Percentiles rank a stretch among this genome's conserved stretches.
phyloP scores from a whole-genome alignment of 805 yeast genomes.

The Jamesozyma lodderae region DNA sequence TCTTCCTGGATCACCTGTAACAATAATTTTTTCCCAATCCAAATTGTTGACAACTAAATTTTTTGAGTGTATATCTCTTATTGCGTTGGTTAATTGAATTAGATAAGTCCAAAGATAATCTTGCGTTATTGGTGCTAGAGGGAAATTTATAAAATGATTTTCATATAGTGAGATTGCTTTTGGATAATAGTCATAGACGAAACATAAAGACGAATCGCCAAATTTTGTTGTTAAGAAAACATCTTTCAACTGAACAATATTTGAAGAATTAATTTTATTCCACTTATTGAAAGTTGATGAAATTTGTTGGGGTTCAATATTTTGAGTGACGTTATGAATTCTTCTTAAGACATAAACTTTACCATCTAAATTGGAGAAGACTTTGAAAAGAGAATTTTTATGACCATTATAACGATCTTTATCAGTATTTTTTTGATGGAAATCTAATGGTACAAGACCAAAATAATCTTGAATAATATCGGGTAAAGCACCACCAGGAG shows the following conservation, averaged over 20 bases:
- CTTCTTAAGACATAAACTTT: slow-evolving; percentile 67
- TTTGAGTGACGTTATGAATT: slow-evolving; percentile 48
- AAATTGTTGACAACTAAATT: slow-evolving; percentile 49
- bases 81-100: slow-evolving; percentile 64
- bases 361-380: slow-evolving; percentile 71
- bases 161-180: slow-evolving; percentile 62
- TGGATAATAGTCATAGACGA: slow-evolving; percentile 83
- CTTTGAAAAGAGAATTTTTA: slow-evolving; percentile 63
- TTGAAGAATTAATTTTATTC: slow-evolving; percentile 43
- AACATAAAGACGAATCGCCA: slow-evolving; percentile 65
- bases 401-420: slow-evolving; percentile 39
- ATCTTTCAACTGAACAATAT: slow-evolving; percentile 61
- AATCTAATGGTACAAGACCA: slow-evolving; percentile 74
- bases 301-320: slow-evolving; percentile 50
- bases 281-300: slow-evolving; percentile 51
- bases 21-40: slow-evolving; percentile 59
- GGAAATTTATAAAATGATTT: slow-evolving; percentile 42
- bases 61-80: slow-evolving; percentile 55
- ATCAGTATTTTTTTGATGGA: slow-evolving; percentile 31
- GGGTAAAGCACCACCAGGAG: slow-evolving; percentile 42
- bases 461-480: slow-evolving; percentile 75
- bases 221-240: slow-evolving; percentile 83
- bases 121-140: slow-evolving; percentile 40
- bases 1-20: slow-evolving; percentile 59
- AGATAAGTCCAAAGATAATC: slow-evolving; percentile 66